Base-by-base conservation (phyloP, 352 stramenopile genomes). In the Pythium myriotylum region DNA sequence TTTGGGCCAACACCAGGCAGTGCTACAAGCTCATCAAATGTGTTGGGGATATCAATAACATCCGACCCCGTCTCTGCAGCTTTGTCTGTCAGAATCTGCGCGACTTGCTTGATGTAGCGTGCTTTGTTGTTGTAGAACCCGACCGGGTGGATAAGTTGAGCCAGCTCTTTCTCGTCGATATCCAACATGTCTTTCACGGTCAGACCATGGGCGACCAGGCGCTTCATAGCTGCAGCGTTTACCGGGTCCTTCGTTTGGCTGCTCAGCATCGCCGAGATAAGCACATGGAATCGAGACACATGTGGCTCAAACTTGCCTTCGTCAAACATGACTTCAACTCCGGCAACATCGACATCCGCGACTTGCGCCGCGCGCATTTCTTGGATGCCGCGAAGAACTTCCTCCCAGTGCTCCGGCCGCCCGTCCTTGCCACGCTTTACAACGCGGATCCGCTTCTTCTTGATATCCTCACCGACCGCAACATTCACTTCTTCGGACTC, bases 41-140 rank as follows among this genome's bases (percentile, higher is more conserved):
- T 97, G 37, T 73, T 58, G 12, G 97, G 97, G 67, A 99, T 98
- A 29, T 98, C 92, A n/a, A 84, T 63, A 17, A 77, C 35, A 22
- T 73, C 60, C 16, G 59, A 41, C n/a, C 32, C 50, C 4, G 39
- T 64, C 9, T 72, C 45, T 2, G 59, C 57, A 1, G 74, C 72
- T 14, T 73, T 62, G 54, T 80, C 68, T 3, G 60, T 79, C 52
- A 93, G 62, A 23, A 89, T 82, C 27, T 50, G 52, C 20, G 68
- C 84, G 3, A 77, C 79, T 33, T 97, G 68, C 51, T 98, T 97
- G 50, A 99, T 95, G 62, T 97, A 98, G 59, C 93, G 97, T 42
- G 93, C 95, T 71, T 99, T 99, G 74, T 95, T 92, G 67, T 98
- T 98, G 55, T 97, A 97, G 79, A 99, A 99, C 5, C 96, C 92